Base-by-base conservation (phyloP, 2,329 filamentous ascomycete genomes). In the Botrytis medusae region DNA sequence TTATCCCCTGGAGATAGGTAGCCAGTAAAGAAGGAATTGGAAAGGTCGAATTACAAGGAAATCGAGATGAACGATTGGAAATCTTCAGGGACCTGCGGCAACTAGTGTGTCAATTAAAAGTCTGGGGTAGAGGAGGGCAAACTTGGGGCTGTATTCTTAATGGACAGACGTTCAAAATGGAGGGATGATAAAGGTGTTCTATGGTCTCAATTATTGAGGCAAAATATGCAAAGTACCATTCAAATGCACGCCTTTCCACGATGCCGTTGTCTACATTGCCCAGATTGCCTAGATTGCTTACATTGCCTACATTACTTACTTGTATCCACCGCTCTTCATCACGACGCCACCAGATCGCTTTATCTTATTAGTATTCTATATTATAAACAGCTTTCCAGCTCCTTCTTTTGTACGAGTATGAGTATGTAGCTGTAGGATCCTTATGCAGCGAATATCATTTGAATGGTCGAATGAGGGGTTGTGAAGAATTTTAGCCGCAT, bases 91-190 rank as follows among this genome's bases (percentile, higher is more conserved):
- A 79, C 77, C 37, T 57, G 18, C 46, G 48, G 72, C 40, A 60
- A 76, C 70, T 70, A 70, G 77, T 77, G 77, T 75, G 76, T 62
- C 74, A 65, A 51, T 51, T 25, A 10, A n/a, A 65, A 75, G 74
- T 67, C 51, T 71, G 20, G 25, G 18, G 22, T 4, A 6, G 14
- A 29, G 3, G 14, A 18, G 29, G 57, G n/a, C 18, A 69, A 32
- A 32, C 40, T 22, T 57, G 42, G 40, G 20, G 34, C 40, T 29
- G 25, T 44, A n/a, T 54, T 54, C 37, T 59, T 18, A 69, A 16
- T 57, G 65, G 65, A 57, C 18, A 69, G 51, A 59, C 8, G n/a
- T 59, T 14, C 12, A 8, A 70, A 60, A 7, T 61, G 54, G 29
- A 48, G 54, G 54, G 40, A 29, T 29, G 54, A 44, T 34, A 37